Conservation (phyloP, 352 stramenopile genomes). For the Phytophthora boehmeriae region DNA sequence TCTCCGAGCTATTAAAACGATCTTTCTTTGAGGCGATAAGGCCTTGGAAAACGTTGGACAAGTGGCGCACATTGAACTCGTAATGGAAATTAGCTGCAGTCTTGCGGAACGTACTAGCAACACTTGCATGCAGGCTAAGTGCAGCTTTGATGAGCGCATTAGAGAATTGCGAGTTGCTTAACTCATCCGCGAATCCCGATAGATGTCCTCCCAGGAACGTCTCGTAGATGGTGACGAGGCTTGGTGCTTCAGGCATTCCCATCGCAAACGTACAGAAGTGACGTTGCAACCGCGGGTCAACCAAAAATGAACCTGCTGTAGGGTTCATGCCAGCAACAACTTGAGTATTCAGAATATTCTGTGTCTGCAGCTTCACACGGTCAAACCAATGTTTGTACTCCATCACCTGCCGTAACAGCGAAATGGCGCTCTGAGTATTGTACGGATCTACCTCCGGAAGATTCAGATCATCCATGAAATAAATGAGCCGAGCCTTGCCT, state of each 20-base stretch:
- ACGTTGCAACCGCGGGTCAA: slow-evolving; percentile 94
- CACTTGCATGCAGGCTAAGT: slow-evolving; percentile 90
- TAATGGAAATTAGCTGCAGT: slow-evolving; percentile 98
- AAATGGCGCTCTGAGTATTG: slow-evolving; percentile 96
- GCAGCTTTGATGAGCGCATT: slow-evolving; percentile 94
- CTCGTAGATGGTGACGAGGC: slow-evolving; percentile 96
- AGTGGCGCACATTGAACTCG: slow-evolving; percentile 97
- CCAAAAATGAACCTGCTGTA: slow-evolving; percentile 93
- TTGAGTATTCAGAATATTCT: slow-evolving; percentile 95
- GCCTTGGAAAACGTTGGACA: slow-evolving; percentile 97
- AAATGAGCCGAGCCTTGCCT: slow-evolving; percentile 93
- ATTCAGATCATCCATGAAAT: slow-evolving; percentile 98
- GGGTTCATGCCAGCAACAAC: slow-evolving; percentile 97
- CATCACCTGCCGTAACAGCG: slow-evolving; percentile 94
- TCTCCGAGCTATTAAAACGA: slow-evolving; percentile 92
- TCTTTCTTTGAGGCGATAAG: slow-evolving; percentile 93
- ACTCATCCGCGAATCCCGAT: slow-evolving; percentile 89
- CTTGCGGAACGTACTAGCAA: slow-evolving; percentile 94
- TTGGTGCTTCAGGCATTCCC: slow-evolving; percentile 93
- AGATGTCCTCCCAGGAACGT: slow-evolving; percentile 96
- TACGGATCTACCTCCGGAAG: slow-evolving; percentile 95
- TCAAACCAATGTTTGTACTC: slow-evolving; percentile 96
- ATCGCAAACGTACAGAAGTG: slow-evolving; percentile 97
- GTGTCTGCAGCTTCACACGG: slow-evolving; percentile 91
- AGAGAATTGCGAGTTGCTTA: slow-evolving; percentile 86